Base-by-base conservation (phyloP, 2,329 filamentous ascomycete species). In the Harringtonia lauricola region DNA sequence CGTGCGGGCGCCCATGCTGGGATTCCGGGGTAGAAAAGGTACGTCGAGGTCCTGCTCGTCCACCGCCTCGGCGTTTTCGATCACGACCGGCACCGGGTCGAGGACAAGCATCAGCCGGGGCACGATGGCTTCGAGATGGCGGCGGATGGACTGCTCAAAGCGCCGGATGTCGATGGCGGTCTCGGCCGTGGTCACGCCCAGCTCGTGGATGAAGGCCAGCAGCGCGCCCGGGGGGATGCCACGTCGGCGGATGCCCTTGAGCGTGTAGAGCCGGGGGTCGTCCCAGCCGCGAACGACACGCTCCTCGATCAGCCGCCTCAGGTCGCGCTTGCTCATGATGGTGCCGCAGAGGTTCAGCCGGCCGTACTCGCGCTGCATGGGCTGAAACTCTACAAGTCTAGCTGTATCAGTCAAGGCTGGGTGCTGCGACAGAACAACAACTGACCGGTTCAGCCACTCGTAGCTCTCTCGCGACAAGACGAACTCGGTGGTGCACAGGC, bases 181-280 rank as follows among this genome's bases (percentile, higher is more conserved):
- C 42, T 78, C 76, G 33, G 81, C 74, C 30, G 88, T 94, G 1
- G 89, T 94, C 33, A 95, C 88, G 28, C 89, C 90, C 18, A 95
- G 78, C 62, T 95, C 88, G 52, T 87, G 86, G 47, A 95, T 80
- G 55, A 95, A 96, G 43, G 86, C 82, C 46, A 95, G 76, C 47
- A 95, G 84, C 2, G 88, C 89, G 21, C 85, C 86, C 0, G 90
- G 87, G 1, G 90, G 90, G 0, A 95, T 76, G 58, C 90, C 90
- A 46, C 89, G 78, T 41, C 90, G 77, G 43, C 86, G 81, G 40
- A 95, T 76, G 1, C 78, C 87, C 47, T 90, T 87, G 17, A 95
- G 69, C 1, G 89, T 95, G 65, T 86, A 95, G 6, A 96, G 71
- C 29, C 90, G 76, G 12, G 90, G 90, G 55, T 95, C 90, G 54